Conservation (phyloP, 2,329 filamentous ascomycete genomes). For the Hymenoscyphus salicellus region DNA sequence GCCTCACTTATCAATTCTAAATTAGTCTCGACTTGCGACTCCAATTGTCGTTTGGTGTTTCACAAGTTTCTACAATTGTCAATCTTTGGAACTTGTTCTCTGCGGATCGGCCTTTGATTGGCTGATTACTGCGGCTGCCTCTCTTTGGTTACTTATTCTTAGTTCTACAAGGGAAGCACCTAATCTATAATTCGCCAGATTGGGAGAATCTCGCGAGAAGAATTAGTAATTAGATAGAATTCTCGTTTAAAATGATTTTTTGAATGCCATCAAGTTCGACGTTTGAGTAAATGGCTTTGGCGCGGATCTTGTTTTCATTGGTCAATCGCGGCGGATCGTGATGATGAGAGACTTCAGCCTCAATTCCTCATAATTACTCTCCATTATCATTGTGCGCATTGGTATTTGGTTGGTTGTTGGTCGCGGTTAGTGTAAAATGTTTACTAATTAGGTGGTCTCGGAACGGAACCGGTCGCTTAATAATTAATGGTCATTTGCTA, state of each 20-base stretch:
- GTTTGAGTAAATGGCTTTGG: not conserved
- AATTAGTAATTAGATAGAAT: not conserved
- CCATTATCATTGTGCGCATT: not conserved
- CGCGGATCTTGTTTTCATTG: not conserved
- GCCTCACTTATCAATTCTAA: not conserved
- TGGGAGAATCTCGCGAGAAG: not conserved
- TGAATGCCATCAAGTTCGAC: no score
- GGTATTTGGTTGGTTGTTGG: not conserved
- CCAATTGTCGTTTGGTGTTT: not conserved
- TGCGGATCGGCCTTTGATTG: constrained; percentile 3
- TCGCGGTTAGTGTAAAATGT: not conserved
- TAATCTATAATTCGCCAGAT: not conserved
- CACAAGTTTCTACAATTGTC: not conserved
- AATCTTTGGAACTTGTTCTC: not conserved
- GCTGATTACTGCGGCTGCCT: not conserved
- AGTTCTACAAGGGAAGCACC: not conserved
- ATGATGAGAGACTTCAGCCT: not conserved
- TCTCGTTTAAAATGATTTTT: not conserved
- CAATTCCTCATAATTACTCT: not conserved
- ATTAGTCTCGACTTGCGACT: not conserved
- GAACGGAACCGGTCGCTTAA: not conserved
- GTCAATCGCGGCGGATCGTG: not conserved
- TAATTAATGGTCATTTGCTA: not conserved
- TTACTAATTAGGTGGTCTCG: not conserved
- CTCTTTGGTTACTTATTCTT: constrained; percentile 8